Base-by-base conservation (phyloP, 2,329 filamentous ascomycete species). In the Alternaria burnsii region DNA sequence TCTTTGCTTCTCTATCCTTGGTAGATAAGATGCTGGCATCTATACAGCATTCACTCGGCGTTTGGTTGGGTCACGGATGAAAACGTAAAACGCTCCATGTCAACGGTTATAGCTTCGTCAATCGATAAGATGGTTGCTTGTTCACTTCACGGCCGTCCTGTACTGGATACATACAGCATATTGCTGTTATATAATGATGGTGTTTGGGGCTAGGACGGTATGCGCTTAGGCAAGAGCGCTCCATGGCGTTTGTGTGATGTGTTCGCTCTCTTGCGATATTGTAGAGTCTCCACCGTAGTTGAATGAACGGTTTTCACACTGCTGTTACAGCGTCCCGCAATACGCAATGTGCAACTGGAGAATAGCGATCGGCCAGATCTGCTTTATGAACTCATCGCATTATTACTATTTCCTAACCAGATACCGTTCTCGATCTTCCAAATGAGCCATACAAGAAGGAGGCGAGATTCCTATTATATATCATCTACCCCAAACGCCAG, bases 41-140 rank as follows among this genome's bases (percentile, higher is more conserved):
- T 58, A 46, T 24, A 59, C 44, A 65, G 63, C 62, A 66, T 71
- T 54, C 38, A 43, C 42, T 58, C 51, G 70, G 69, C 65, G 65
- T 71, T 71, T 71, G 28, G 16, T 32, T 54, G 41, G 20, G 43
- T 38, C n/a, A 44, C 26, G 42, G 28, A 28, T 46, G 47, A 59
- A 64, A 58, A 52, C 53, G 47, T 3, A 50, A 50, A 50, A 3
- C 14, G 30, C n/a, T 38, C 20, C 20, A 50, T 4, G 46, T 50
- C 46, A 38, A 22, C 46, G 30, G 32, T 50, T 14, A 38, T 32
- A n/a, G 14, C 30, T 24, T 38, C 10, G 16, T 24, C 20, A 42
- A 42, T 42, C 40, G 20, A 55, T 56, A 59, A 48, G 11, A 50
- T 32, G 20, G 22, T 34, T 34, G 18, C 22, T 22, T 8, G n/a